Base-by-base conservation (phyloP, 139 green algal species). In the Chlorella sp. region DNA sequence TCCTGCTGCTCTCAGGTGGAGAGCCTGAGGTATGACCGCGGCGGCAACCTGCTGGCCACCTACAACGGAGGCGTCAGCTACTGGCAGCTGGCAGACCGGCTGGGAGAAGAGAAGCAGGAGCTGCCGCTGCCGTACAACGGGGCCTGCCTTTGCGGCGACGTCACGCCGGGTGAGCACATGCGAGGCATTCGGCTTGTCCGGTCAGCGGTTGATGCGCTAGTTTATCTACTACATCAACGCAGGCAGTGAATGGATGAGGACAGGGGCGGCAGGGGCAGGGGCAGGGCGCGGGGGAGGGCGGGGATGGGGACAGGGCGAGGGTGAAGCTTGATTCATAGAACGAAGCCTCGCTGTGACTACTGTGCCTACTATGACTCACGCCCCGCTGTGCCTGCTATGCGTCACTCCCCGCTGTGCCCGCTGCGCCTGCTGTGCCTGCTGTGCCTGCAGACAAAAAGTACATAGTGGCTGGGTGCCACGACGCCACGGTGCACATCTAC, bases 401-500 rank as follows among this genome's bases (percentile, higher is more conserved):
- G n/a, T n/a, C 39, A 11, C 77, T 12, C 18, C 78, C 78, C 66
- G 78, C 53, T 37, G 48, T 30, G 42, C 21, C 15, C 53, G n/a
- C 34, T 30, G 22, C 36, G 68, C 24, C 68, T 32, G 26, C 68
- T 76, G 26, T 34, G 22, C 26, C 68, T 22, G 42, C 80, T 83
- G 34, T 32, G n/a, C n/a, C 19, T 57, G 34, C 83, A 87, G 64
- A 36, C 69, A 30, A 24, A 19, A 76, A 90, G 9, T 90, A 88
- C 69, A 57, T 92, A 66, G 90, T 90, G 39, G 85, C 83, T 15
- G 90, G 90, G 14, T 90, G 85, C 77, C 90, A 92, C 61, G 90
- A 92, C 39, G 24, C 85, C 60, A 90, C 73, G 12, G 75, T 90
- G 60, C 90, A 92, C 77, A 92, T 92, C 75, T 92, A n/a, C 37